These are phyloP conservation scores for Talaromyces sp. DNA, from an alignment of 2,329 filamentous ascomycete genomes.

Conservation along the genomic window DNA sequence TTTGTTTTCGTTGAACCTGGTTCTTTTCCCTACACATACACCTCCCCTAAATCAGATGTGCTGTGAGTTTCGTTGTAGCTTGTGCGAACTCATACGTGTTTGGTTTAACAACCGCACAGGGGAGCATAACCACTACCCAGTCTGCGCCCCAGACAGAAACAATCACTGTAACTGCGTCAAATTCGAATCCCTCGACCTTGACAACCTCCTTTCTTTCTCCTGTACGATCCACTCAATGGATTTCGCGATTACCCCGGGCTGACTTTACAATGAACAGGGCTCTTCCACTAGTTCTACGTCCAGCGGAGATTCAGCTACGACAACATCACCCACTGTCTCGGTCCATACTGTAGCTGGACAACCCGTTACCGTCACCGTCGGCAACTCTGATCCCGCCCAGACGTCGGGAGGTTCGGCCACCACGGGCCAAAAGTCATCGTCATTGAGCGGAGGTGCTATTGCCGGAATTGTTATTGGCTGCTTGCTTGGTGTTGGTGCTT, in stretches of 20 bases:
- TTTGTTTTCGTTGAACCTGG: not conserved
- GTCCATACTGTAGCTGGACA: slow-evolving; percentile 14
- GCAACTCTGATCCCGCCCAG: slow-evolving; percentile 13
- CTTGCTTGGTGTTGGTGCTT: slow-evolving; percentile 30
- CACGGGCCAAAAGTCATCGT: slow-evolving; percentile 17
- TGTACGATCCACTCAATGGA: slow-evolving; percentile 4
- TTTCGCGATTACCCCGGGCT: slow-evolving; percentile 5
- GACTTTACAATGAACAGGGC: not conserved
- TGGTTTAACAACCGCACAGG: slow-evolving; percentile 20
- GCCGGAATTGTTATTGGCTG: slow-evolving; percentile 41
- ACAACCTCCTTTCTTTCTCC: slow-evolving; percentile 9
- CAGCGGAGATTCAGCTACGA: slow-evolving; percentile 1
- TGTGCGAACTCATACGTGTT: slow-evolving; percentile 7
- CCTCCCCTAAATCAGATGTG: not conserved
- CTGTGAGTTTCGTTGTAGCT: not conserved
- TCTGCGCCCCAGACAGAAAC: slow-evolving; percentile 9
- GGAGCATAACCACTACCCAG: slow-evolving; percentile 11
- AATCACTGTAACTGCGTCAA: slow-evolving; percentile 14
- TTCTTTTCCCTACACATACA: not conserved
- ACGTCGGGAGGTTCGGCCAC: slow-evolving; percentile 14
- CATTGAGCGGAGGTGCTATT: slow-evolving; percentile 36
- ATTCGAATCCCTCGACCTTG: slow-evolving; percentile 8
- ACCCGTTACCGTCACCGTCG: slow-evolving; percentile 18
- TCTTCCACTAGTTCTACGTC: slow-evolving; percentile 8
- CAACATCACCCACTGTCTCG: slow-evolving; percentile 5